A percentile compares a stretch with the other conserved stretches of the same genome.
phyloP scores from a whole-genome alignment of 352 stramenopile species.

The Phytophthora melonis region DNA sequence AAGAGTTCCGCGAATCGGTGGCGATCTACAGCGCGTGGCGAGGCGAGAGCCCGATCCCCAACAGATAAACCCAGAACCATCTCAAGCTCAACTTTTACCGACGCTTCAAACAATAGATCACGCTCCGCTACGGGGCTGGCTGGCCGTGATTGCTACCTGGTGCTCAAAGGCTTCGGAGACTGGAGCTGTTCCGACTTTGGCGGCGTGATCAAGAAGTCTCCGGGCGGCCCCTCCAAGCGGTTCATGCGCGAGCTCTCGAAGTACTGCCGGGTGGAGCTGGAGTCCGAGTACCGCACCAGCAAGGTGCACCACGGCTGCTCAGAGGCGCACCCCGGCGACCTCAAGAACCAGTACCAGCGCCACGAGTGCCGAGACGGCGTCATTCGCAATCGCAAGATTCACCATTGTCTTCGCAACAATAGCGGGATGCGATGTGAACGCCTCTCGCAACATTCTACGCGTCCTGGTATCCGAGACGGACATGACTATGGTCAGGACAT shows the following conservation, averaged over 20 bases:
- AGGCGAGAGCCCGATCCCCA: no score
- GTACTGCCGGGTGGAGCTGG: not conserved
- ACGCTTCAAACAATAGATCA: no score
- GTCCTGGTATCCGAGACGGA: no score
- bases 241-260: not conserved
- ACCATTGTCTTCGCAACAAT: not conserved
- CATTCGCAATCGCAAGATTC: not conserved
- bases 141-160: no score
- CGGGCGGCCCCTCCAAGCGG: not conserved
- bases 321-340: not conserved
- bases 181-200: not conserved
- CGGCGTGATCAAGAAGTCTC: not conserved
- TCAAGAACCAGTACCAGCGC: not conserved
- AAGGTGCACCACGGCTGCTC: not conserved
- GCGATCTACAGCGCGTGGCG: no score
- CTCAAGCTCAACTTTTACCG: no score
- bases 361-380: not conserved
- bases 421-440: not conserved
- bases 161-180: no score
- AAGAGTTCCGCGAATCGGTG: no score
- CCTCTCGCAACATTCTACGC: not conserved
- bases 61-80: no score
- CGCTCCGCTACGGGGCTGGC: no score
- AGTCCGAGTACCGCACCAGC: not conserved
- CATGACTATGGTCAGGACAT: no score